Evolutionary conservation across 768 basidiomycete species (phyloP).

Genomic region (Mrakia gelida): DNA sequence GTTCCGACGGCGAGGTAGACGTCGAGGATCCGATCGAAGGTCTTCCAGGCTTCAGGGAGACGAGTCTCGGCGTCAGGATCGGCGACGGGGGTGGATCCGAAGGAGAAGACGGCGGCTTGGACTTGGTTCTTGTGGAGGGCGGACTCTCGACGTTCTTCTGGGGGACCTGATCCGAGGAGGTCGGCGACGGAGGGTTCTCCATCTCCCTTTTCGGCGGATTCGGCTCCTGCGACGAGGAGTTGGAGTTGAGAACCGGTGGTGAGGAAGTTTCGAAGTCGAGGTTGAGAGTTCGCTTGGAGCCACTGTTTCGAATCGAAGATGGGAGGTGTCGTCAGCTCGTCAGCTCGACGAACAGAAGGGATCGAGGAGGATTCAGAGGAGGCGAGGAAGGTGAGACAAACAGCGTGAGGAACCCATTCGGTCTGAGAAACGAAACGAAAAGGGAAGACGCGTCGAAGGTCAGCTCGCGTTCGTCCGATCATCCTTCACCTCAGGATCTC

Average conservation of each 20-base stretch:
- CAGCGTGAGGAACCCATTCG: slow-evolving; percentile 84
- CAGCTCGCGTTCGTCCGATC: neutral
- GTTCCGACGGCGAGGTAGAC: slow-evolving; percentile 51
- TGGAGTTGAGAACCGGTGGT: slow-evolving; percentile 62
- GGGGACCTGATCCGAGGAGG: slow-evolving; percentile 34
- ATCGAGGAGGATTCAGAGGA: no score
- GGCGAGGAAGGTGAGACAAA: neutral
- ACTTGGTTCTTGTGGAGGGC: slow-evolving; percentile 6
- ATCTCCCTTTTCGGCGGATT: slow-evolving; percentile 33
- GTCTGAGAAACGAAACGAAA: slow-evolving; percentile 39
- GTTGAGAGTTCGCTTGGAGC: slow-evolving; percentile 63
- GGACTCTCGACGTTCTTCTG: slow-evolving; percentile 19
- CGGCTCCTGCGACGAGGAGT: slow-evolving; percentile 52
- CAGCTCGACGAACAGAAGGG: no score
- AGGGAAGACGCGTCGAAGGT: neutral
- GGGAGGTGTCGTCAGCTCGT: neutral
- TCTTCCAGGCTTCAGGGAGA: slow-evolving; percentile 62
- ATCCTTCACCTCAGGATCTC: neutral
- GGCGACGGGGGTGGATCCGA: slow-evolving; percentile 50
- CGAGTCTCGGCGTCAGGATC: slow-evolving; percentile 62
- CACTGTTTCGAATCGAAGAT: slow-evolving; percentile 48
- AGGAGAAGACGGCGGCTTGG: slow-evolving; percentile 19
- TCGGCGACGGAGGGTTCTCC: slow-evolving; percentile 39
- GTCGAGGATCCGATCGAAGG: slow-evolving; percentile 86
- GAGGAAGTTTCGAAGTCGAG: slow-evolving; percentile 74